Evolutionary conservation across 495 filamentous ascomycete species (phyloP).

Genomic region (Talaromyces stipitatus): DNA sequence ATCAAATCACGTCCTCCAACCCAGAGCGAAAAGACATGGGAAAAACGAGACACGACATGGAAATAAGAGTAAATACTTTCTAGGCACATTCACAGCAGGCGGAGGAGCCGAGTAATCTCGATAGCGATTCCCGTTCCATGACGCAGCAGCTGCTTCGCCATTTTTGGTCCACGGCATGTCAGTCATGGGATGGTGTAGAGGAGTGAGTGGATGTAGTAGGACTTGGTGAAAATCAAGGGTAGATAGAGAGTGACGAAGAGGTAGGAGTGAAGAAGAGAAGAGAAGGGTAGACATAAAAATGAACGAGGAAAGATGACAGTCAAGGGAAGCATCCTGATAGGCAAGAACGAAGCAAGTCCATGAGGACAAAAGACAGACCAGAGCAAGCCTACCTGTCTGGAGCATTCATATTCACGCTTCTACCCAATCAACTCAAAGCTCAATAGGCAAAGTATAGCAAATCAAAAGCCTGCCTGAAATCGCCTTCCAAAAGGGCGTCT

Average conservation of each 20-base stretch:
- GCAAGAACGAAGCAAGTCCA: neutral
- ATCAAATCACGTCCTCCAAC: neutral
- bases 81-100: conserved; percentile 2
- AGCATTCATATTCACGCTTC: conserved; percentile 53
- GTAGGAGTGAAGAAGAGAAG: neutral
- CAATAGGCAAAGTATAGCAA: neutral
- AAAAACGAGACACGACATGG: neutral
- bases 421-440: neutral
- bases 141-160: neutral
- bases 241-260: neutral
- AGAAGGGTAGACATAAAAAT: neutral
- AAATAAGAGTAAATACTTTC: conserved; percentile 6
- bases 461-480: neutral
- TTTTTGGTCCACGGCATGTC: conserved; percentile 5
- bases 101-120: conserved; percentile 6
- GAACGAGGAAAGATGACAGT: neutral
- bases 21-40: neutral
- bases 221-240: too few relatives aligned
- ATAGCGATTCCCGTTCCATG: conserved; percentile 6
- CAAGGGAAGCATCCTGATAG: neutral
- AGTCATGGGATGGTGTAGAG: neutral
- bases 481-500: neutral
- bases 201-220: too few relatives aligned
- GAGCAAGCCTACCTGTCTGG: conserved; percentile 50
- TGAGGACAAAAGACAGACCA: neutral